Conservation (phyloP, 2,329 filamentous ascomycete species). For the Graphilbum ipis-grandicollis region DNA sequence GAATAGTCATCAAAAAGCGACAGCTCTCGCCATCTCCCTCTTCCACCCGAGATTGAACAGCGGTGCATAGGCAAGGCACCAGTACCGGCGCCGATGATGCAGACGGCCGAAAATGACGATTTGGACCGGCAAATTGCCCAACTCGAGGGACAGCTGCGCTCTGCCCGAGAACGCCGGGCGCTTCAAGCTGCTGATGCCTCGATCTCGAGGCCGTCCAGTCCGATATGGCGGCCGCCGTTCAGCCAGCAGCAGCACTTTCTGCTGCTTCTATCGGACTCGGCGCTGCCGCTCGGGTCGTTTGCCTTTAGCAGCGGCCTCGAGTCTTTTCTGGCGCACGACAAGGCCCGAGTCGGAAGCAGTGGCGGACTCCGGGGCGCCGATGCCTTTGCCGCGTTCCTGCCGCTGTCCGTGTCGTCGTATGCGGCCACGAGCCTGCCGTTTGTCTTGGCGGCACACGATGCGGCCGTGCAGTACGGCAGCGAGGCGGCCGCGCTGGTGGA, state of each 20-base stretch:
- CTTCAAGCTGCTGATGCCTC: no score
- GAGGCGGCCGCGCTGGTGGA: neutral
- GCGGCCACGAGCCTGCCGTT: slow-evolving; percentile 60
- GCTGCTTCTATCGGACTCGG: slow-evolving; percentile 64
- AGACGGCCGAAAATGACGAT: no score
- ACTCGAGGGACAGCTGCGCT: slow-evolving; percentile 31
- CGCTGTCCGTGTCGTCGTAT: slow-evolving; percentile 52
- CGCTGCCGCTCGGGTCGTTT: slow-evolving; percentile 70
- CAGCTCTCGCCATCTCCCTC: no score
- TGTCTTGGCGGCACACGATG: slow-evolving; percentile 47
- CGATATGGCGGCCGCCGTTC: neutral
- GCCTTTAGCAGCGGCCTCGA: slow-evolving; percentile 72
- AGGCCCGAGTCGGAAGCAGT: neutral
- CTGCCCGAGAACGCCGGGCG: slow-evolving; percentile 21
- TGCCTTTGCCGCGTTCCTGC: slow-evolving; percentile 47
- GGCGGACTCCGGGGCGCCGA: slow-evolving; percentile 15
- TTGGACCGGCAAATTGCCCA: slow-evolving; percentile 37
- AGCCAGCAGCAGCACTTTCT: slow-evolving; percentile 39
- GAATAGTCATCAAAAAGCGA: no score
- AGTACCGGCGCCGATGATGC: no score
- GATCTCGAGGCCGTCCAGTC: no score
- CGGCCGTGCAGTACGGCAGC: neutral
- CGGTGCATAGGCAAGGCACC: no score
- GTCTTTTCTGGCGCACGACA: slow-evolving; percentile 57
- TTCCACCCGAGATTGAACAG: no score